These are phyloP conservation scores for Penicillium flavigenum DNA, from an alignment of 495 filamentous ascomycete species.

Conservation along the genomic window DNA sequence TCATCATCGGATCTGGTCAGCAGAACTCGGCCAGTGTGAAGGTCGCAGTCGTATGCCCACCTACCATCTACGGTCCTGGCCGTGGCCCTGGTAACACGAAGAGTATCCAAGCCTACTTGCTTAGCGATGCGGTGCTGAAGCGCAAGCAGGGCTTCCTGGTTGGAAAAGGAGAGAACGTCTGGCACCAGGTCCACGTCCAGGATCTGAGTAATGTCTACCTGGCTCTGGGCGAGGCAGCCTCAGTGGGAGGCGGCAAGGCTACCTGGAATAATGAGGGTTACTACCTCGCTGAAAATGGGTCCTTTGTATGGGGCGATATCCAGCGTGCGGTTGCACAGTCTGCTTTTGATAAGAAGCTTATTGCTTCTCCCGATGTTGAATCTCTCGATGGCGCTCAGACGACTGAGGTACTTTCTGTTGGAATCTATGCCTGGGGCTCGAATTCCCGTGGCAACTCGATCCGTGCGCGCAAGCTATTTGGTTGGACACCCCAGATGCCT, in stretches of 20 bases:
- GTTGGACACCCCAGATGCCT: constrained; percentile 58
- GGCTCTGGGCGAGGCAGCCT: constrained; percentile 64
- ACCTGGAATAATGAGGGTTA: constrained; percentile 75
- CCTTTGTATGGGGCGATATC: constrained; percentile 70
- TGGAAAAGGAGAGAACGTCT: constrained; percentile 62
- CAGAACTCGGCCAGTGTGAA: constrained; percentile 49
- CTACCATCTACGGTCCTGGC: constrained; percentile 75
- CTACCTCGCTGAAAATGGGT: constrained; percentile 70
- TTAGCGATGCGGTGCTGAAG: constrained; percentile 57
- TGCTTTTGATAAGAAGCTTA: constrained; percentile 62
- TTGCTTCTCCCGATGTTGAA: constrained; percentile 55
- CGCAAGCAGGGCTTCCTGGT: constrained; percentile 63
- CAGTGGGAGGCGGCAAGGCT: constrained; percentile 56
- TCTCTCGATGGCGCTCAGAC: constrained; percentile 34
- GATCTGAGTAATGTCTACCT: constrained; percentile 69
- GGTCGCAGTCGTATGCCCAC: constrained; percentile 74
- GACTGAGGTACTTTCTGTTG: constrained; percentile 31
- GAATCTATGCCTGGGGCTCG: constrained; percentile 55
- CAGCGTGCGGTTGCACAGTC: constrained; percentile 58
- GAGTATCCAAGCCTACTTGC: constrained; percentile 62
- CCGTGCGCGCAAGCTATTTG: constrained; percentile 63
- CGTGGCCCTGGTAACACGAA: constrained; percentile 68
- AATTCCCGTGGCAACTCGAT: constrained; percentile 62
- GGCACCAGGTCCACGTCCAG: constrained; percentile 73
- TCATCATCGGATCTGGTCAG: constrained; percentile 50